Base-by-base conservation (phyloP, 2,329 filamentous ascomycete genomes). In the Chaetothyriales sp. region DNA sequence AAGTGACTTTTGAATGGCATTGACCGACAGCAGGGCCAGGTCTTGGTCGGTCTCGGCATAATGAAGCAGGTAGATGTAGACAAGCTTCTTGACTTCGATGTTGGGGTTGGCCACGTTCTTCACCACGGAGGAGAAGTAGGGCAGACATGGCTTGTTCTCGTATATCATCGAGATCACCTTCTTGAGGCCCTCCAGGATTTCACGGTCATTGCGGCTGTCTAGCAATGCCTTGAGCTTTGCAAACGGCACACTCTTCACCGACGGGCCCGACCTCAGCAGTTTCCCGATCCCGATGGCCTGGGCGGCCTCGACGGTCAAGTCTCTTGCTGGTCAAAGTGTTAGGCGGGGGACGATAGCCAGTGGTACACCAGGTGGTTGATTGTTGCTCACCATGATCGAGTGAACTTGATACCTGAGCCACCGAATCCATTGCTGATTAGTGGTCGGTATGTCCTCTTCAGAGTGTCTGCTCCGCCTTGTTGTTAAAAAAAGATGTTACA, bases 131-230 rank as follows among this genome's bases (percentile, higher is more conserved):
- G 90, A 94, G 74, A 98, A 98, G 75, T 90, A 94, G 19, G 86
- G 82, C 2, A 94, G 75, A 52, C 88, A 95, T 59, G 86, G 83
- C 65, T 93, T 86, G 60, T 85, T 81, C 59, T 81, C 81, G 70
- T 95, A 96, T 80, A 95, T 94, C 84, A 96, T 90, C 87, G 95
- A 63, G 59, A 93, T 83, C 63, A 96, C 86, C 63, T 83, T 83
- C 59, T 88, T 83, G 67, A 98, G 69, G 46, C 92, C 92, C 61
- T 98, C 92, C 26, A 96, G 75, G 9, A 96, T 83, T 59, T 98
- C 92, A 59, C 88, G 79, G 60, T 98, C 92, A 73, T 84, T 86
- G 57, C 92, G 81, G 64, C 89, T 95, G 68, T 96, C 92, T 57
- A 98, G 76, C 18, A 96, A 78, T 71, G 90, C 95, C 74, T 93